Evolutionary conservation across 441 rosid genomes (phyloP), one percentile per base, ranked within the genome.

Genomic region (Omphalea diandra): DNA sequence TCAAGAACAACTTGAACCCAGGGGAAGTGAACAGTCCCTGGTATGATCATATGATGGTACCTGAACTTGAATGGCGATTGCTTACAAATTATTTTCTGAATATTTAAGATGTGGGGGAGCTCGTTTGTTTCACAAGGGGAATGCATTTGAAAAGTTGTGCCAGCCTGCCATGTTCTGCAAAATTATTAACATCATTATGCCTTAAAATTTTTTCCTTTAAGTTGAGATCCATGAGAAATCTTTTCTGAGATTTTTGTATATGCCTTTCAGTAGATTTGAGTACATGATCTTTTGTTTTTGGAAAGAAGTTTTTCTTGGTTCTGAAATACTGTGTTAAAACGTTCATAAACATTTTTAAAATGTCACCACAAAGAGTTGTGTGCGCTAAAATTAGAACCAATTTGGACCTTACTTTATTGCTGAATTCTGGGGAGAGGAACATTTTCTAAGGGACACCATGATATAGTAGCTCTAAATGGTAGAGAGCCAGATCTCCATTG

Each of bases 401-500:
- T 38, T 61, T 60, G 36, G 22, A 32, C 18, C 14, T 32, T 17
- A 2, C 41, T 9, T 3, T 24, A 17, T 57, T 57, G 38, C 26
- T 14, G 64, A 59, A 35, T 11, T 59, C 22, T 59, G 64, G 32
- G 46, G n/a, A n/a, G n/a, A n/a, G n/a, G n/a, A n/a, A n/a, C n/a
- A n/a, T n/a, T n/a, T n/a, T n/a, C n/a, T n/a, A n/a, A n/a, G n/a
- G n/a, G n/a, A n/a, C n/a, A n/a, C n/a, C n/a, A n/a, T n/a, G n/a
- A n/a, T n/a, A n/a, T n/a, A n/a, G n/a, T n/a, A n/a, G n/a, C n/a
- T n/a, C n/a, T n/a, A n/a, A n/a, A n/a, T n/a, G n/a, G n/a, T n/a
- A n/a, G n/a, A n/a, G n/a, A n/a, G n/a, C n/a, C n/a, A n/a, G n/a
- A n/a, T n/a, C n/a, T n/a, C n/a, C n/a, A n/a, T n/a, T n/a, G n/a